Conservation (phyloP, 176 grass and related monocot genomes). For the Alloteropsis semialata region DNA sequence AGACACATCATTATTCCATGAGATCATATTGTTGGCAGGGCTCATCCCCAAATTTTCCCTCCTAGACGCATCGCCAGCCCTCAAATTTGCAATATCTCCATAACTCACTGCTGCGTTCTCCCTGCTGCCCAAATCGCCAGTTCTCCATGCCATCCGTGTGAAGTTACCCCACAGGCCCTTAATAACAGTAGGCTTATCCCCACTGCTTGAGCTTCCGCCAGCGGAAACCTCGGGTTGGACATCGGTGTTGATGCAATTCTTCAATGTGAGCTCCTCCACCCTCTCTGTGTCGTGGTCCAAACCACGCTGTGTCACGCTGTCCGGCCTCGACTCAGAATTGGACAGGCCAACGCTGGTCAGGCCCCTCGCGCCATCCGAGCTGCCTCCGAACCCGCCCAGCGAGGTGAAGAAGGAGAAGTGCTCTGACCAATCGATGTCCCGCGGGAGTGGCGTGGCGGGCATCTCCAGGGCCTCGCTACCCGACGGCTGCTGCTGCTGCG, state of each 20-base stretch:
- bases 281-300: constrained; percentile 30
- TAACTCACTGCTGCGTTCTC: constrained; percentile 6
- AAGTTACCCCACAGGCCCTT: constrained; percentile 89
- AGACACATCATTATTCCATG: constrained; percentile 2
- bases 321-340: constrained; percentile 36
- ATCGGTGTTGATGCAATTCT: constrained; percentile 50
- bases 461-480: constrained; percentile 40
- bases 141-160: constrained; percentile 47
- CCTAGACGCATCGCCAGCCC: constrained; percentile 22
- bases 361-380: constrained; percentile 25
- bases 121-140: constrained; percentile 22
- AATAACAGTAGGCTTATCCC: constrained; percentile 48
- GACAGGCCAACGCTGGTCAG: neutral
- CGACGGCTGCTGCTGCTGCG: constrained; percentile 3
- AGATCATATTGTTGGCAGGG: neutral
- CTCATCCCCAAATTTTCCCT: neutral
- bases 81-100: constrained; percentile 20
- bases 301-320: constrained; percentile 31
- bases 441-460: constrained; percentile 27
- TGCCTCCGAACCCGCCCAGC: constrained; percentile 18
- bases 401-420: constrained; percentile 68
- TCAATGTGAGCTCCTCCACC: constrained; percentile 91
- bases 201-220: constrained; percentile 52
- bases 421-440: constrained; percentile 66
- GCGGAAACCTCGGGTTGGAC: constrained; percentile 32